Percentiles rank a stretch among this genome's conserved stretches.
Evolutionary conservation across 108 stramenopile species (phyloP).

Genomic region (Nannochloropsis gaditana): DNA sequence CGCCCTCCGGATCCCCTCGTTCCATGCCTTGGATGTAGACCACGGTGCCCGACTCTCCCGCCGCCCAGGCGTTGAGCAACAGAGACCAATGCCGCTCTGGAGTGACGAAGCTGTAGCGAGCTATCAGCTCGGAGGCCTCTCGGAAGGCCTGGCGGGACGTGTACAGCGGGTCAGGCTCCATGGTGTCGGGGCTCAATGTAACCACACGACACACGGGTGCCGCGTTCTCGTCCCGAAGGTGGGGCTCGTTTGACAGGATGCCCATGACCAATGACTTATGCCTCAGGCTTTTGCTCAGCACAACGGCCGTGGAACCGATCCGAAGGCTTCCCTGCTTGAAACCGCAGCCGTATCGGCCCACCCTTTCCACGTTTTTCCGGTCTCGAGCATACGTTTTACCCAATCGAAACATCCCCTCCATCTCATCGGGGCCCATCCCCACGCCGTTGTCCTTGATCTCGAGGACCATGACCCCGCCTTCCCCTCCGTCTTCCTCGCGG

Average conservation of each 20-base stretch:
- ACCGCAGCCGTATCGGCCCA: not conserved
- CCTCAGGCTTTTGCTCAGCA: not conserved
- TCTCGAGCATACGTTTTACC: slow-evolving; percentile 5
- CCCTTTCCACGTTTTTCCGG: not conserved
- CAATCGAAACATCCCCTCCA: not conserved
- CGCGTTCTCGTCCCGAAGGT: not conserved
- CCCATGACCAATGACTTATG: not conserved
- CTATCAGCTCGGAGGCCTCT: not conserved
- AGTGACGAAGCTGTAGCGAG: not conserved
- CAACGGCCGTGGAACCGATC: not conserved
- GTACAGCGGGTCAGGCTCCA: not conserved
- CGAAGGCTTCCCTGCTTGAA: slow-evolving; percentile 17
- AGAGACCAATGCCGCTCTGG: not conserved
- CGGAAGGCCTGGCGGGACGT: not conserved
- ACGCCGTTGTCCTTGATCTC: slow-evolving; percentile 23
- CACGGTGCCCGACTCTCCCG: not conserved
- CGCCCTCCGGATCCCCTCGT: not conserved
- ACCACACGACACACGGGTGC: not conserved
- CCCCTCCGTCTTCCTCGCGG: not conserved
- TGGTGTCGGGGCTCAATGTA: not conserved
- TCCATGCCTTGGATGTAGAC: not conserved
- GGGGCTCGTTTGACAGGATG: not conserved
- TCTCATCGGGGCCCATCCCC: slow-evolving; percentile 13
- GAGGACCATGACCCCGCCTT: not conserved
- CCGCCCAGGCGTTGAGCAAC: not conserved